A percentile compares a stretch with the other conserved stretches of the same genome.
These are phyloP conservation scores for Sanghuangporus sanghuang DNA, from an alignment of 1,284 basidiomycete species.

Conservation along the genomic window DNA sequence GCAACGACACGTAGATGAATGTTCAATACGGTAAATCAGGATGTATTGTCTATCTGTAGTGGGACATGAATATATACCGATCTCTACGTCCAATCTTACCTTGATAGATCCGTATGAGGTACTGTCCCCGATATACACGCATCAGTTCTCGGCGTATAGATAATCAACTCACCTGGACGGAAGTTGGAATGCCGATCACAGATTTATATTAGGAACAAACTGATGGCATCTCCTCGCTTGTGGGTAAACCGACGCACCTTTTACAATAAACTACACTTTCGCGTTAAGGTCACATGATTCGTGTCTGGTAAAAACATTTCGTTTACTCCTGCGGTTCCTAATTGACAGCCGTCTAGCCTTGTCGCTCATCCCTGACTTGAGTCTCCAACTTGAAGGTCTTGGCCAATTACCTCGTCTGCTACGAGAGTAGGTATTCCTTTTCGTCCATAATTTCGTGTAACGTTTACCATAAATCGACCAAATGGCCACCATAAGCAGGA, in stretches of 20 bases:
- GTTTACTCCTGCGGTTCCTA: neutral
- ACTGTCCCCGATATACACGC: neutral
- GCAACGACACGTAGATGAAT: neutral
- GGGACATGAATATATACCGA: constrained; percentile 2
- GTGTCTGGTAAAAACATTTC: neutral
- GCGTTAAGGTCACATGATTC: neutral
- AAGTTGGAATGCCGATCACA: neutral
- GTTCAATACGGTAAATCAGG: constrained; percentile 3
- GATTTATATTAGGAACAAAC: neutral
- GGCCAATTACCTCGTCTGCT: neutral
- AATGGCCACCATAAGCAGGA: neutral
- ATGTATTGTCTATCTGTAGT: constrained; percentile 7
- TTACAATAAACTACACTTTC: too few species aligned
- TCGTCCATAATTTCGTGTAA: neutral
- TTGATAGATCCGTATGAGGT: neutral
- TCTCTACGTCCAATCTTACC: neutral
- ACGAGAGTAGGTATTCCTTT: neutral
- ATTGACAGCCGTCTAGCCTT: neutral
- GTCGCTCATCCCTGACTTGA: neutral
- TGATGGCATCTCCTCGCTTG: neutral
- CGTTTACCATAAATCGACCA: neutral
- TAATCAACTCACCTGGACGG: neutral
- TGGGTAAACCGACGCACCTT: too few species aligned
- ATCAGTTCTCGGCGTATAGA: neutral
- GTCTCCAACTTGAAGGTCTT: neutral